Percentiles rank a stretch among this genome's conserved stretches.
phyloP scores from a whole-genome alignment of 208 protist genomes.

The Acanthamoeba sp. region DNA sequence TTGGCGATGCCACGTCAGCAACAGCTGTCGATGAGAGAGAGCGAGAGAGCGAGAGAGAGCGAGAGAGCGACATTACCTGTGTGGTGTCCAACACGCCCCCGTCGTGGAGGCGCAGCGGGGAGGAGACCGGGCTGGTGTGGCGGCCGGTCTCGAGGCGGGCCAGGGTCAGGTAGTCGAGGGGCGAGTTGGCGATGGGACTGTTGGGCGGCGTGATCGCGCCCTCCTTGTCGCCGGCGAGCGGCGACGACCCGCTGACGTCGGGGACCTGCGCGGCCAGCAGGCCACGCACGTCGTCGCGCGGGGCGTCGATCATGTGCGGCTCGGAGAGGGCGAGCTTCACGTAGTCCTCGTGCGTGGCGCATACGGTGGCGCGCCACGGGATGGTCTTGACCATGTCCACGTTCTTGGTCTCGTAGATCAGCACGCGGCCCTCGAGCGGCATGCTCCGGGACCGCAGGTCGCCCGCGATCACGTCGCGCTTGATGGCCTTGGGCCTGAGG shows the following conservation, averaged over 20 bases:
- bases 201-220: slow-evolving; percentile 56
- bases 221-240: background rate
- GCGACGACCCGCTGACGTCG: background rate
- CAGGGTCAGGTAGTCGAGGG: background rate
- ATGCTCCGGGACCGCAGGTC: background rate
- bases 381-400: slow-evolving; percentile 81
- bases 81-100: background rate
- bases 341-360: slow-evolving; percentile 77
- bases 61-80: background rate
- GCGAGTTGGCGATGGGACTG: slow-evolving; percentile 48
- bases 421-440: background rate
- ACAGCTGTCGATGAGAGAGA: too few species aligned
- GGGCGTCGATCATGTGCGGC: background rate
- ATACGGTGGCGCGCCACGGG: slow-evolving; percentile 72
- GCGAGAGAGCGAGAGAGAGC: too few species aligned
- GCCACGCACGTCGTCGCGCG: background rate
- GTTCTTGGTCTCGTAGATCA: slow-evolving; percentile 83
- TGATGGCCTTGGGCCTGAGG: slow-evolving; percentile 36
- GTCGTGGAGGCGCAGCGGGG: background rate
- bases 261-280: background rate
- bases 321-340: slow-evolving; percentile 21
- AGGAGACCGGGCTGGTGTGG: background rate
- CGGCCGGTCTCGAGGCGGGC: background rate
- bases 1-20: background rate
- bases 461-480: background rate